Percentiles rank a stretch among this genome's conserved stretches.
phyloP scores from a whole-genome alignment of 2,329 filamentous ascomycete species.

The Cercospora sp. region DNA sequence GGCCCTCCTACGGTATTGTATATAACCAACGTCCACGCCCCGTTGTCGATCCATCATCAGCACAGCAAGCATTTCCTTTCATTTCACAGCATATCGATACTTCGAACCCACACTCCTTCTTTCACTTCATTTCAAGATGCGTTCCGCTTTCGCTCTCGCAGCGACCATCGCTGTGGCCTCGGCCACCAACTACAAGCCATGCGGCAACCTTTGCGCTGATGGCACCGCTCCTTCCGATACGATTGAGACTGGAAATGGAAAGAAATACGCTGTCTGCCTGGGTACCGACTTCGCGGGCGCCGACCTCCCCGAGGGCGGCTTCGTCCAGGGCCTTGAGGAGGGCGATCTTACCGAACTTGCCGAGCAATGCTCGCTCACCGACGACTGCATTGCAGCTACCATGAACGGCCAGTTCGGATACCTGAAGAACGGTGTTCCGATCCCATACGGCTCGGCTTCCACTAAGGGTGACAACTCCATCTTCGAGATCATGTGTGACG shows the following conservation, averaged over 20 bases:
- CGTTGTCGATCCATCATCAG: not conserved
- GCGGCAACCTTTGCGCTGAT: not conserved
- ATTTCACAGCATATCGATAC: not conserved
- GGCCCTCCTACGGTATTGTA: not conserved
- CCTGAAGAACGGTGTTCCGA: not conserved
- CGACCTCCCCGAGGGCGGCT: not conserved
- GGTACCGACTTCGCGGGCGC: not conserved
- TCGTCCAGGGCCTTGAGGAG: not conserved
- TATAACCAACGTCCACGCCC: not conserved
- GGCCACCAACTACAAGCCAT: not conserved
- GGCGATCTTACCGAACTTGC: not conserved
- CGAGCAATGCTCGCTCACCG: not conserved
- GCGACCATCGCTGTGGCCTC: constrained; percentile 1
- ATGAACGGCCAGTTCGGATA: not conserved
- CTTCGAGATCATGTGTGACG: constrained; percentile 1
- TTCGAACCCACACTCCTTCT: not conserved
- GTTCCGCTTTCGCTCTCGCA: not conserved
- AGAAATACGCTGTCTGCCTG: not conserved
- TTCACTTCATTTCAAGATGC: not conserved
- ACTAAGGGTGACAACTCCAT: not conserved
- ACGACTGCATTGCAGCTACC: not conserved
- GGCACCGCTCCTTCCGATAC: not conserved
- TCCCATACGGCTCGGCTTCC: not conserved
- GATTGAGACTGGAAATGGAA: not conserved
- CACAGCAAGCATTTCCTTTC: not conserved